A percentile compares a stretch with the other conserved stretches of the same genome.
These are phyloP conservation scores for Purpureocillium takamizusanense DNA, from an alignment of 2,329 filamentous ascomycete genomes.

Conservation along the genomic window DNA sequence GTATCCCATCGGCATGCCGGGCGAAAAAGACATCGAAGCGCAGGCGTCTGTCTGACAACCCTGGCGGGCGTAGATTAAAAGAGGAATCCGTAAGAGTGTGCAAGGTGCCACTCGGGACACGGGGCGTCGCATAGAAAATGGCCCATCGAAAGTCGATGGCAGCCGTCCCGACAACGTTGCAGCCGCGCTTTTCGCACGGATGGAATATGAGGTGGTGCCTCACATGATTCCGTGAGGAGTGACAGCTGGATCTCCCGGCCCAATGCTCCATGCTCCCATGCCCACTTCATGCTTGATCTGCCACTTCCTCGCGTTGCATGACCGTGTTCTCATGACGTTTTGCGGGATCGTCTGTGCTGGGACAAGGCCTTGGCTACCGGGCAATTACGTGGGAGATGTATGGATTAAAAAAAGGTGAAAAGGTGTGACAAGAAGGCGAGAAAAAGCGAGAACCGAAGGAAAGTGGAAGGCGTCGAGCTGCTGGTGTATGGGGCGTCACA, in stretches of 20 bases:
- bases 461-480: slow-evolving; percentile 46
- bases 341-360: slow-evolving; percentile 18
- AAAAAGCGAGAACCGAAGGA: slow-evolving; percentile 33
- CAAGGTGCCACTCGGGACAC: neutral
- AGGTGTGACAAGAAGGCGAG: slow-evolving; percentile 23
- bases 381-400: slow-evolving; percentile 26
- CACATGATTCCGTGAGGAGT: too few species aligned
- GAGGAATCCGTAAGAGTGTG: slow-evolving; percentile 9
- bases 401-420: slow-evolving; percentile 28
- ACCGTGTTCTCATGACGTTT: slow-evolving; percentile 25
- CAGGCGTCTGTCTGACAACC: slow-evolving; percentile 7
- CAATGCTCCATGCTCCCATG: too few species aligned
- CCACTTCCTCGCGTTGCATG: slow-evolving; percentile 18
- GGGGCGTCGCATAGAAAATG: too few species aligned
- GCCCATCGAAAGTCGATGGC: too few species aligned
- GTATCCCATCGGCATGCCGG: slow-evolving; percentile 17
- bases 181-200: too few species aligned
- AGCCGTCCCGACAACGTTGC: too few species aligned
- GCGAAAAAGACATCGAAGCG: slow-evolving; percentile 10
- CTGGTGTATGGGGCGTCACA: slow-evolving; percentile 51
- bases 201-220: too few species aligned
- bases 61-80: slow-evolving; percentile 10
- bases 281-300: too few species aligned
- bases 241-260: too few species aligned
- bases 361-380: slow-evolving; percentile 23